These are phyloP conservation scores for Russula compacta DNA, from an alignment of 768 basidiomycete genomes.

Conservation along the genomic window DNA sequence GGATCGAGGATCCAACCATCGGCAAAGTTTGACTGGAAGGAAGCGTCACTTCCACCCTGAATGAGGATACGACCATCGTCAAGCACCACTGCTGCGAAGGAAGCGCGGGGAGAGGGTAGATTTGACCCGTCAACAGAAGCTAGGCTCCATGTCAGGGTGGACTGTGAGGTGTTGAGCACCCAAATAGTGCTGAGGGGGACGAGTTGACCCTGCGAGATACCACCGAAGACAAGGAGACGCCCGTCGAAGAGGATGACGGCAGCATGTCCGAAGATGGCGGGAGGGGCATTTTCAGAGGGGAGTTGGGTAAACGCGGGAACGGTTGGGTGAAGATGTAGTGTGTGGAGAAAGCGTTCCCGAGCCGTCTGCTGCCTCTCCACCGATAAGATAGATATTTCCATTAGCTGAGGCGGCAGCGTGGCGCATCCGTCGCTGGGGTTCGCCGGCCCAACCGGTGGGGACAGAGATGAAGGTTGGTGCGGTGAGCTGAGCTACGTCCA, in stretches of 20 bases:
- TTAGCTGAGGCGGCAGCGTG: conserved; percentile 49
- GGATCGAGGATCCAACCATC: conserved; percentile 71
- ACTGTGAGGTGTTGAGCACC: conserved; percentile 48
- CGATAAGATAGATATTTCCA: conserved; percentile 60
- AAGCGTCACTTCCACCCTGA: conserved; percentile 66
- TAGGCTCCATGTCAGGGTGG: conserved; percentile 41
- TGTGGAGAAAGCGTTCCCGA: conserved; percentile 56
- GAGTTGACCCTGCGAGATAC: conserved; percentile 42
- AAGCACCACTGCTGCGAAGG: conserved; percentile 47
- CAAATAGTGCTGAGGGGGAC: conserved; percentile 53
- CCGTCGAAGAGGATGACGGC: conserved; percentile 64
- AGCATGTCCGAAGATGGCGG: conserved; percentile 63
- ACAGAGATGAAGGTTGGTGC: conserved; percentile 41
- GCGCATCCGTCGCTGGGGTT: conserved; percentile 71
- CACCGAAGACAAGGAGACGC: conserved; percentile 66
- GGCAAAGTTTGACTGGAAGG: conserved; percentile 37
- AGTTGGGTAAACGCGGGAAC: conserved; percentile 45
- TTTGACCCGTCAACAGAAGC: conserved; percentile 31
- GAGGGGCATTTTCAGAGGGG: conserved; percentile 48
- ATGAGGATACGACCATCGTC: conserved; percentile 52
- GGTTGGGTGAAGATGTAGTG: conserved; percentile 52
- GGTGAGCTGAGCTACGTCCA: conserved; percentile 35
- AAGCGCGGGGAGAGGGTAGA: conserved; percentile 51
- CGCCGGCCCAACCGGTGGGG: conserved; percentile 43
- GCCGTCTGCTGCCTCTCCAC: conserved; percentile 77